Evolutionary conservation across 2,329 filamentous ascomycete genomes (phyloP).

Genomic region (Metarhizium brunneum): DNA sequence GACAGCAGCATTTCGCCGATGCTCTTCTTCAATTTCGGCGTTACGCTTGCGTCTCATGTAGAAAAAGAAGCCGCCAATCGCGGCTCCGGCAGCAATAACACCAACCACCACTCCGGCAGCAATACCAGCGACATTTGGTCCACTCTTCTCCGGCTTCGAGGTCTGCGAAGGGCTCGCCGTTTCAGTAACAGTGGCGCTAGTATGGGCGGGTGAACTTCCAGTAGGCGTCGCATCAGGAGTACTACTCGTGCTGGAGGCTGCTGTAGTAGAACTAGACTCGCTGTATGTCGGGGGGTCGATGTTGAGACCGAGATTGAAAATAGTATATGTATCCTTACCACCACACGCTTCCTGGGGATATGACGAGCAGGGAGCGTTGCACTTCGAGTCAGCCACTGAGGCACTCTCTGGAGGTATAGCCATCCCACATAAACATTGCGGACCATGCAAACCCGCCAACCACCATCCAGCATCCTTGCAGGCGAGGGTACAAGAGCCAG

Average conservation of each 20-base stretch:
- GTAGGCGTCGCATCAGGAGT: slow-evolving; percentile 12
- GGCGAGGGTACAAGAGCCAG: slow-evolving; percentile 29
- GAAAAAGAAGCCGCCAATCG: slow-evolving; percentile 62
- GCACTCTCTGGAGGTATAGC: slow-evolving; percentile 50
- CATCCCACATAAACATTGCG: slow-evolving; percentile 65
- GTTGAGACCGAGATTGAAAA: slow-evolving; percentile 42
- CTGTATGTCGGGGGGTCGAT: slow-evolving; percentile 23
- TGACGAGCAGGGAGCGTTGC: slow-evolving; percentile 56
- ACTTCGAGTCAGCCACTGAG: slow-evolving; percentile 48
- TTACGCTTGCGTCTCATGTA: slow-evolving; percentile 68
- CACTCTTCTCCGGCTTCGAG: slow-evolving; percentile 18
- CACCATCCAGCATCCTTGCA: slow-evolving; percentile 35
- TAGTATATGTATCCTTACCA: slow-evolving; percentile 26
- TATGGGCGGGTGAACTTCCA: slow-evolving; percentile 11
- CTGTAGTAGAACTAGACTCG: slow-evolving; percentile 16
- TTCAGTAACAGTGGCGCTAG: slow-evolving; percentile 9
- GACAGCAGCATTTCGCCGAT: slow-evolving; percentile 70
- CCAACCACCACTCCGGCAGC: slow-evolving; percentile 83
- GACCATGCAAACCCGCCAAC: slow-evolving; percentile 55
- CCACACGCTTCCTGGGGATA: slow-evolving; percentile 54
- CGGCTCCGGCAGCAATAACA: slow-evolving; percentile 57
- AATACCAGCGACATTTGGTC: slow-evolving; percentile 71
- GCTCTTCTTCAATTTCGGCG: slow-evolving; percentile 72
- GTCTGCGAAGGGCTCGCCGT: slow-evolving; percentile 10
- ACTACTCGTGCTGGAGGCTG: slow-evolving; percentile 2